These are phyloP conservation scores for Linderina pennispora DNA, from an alignment of 192 early-diverging fungal genomes.

Conservation along the genomic window DNA sequence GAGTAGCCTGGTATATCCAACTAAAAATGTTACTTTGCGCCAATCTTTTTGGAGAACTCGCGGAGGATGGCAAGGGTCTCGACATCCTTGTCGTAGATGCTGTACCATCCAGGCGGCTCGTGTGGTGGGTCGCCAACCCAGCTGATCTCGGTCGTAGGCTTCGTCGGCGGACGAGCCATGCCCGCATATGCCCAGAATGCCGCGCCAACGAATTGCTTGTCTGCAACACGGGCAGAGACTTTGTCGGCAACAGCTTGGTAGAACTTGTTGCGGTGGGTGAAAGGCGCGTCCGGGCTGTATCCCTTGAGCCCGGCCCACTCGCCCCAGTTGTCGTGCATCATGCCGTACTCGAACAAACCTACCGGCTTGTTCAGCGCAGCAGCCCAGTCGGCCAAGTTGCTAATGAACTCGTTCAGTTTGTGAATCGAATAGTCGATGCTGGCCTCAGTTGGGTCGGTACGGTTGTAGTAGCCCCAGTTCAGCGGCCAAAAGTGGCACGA, in stretches of 20 bases:
- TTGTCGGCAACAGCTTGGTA: conserved; percentile 43
- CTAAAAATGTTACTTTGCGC: neutral
- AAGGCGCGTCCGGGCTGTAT: conserved; percentile 46
- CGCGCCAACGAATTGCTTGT: conserved; percentile 38
- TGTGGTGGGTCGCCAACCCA: conserved; percentile 59
- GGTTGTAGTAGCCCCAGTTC: conserved; percentile 56
- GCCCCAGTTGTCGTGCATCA: conserved; percentile 47
- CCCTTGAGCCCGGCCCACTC: conserved; percentile 5
- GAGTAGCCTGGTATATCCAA: neutral
- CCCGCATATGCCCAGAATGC: conserved; percentile 66
- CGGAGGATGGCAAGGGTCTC: conserved; percentile 16
- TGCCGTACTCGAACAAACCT: conserved; percentile 55
- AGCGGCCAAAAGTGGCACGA: conserved; percentile 50
- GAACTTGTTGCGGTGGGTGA: conserved; percentile 49
- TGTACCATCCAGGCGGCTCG: conserved; percentile 59
- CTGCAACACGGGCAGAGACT: conserved; percentile 14
- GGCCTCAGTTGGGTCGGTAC: conserved; percentile 29
- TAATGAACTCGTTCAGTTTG: conserved; percentile 39
- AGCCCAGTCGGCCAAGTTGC: conserved; percentile 47
- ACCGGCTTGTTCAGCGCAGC: conserved; percentile 43
- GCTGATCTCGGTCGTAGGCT: conserved; percentile 12
- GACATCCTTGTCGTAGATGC: conserved; percentile 53
- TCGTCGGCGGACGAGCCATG: conserved; percentile 34
- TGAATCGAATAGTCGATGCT: conserved; percentile 33
- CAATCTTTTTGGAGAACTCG: neutral